These are phyloP conservation scores for Penicillium longicatenatum DNA, from an alignment of 495 filamentous ascomycete species.

Conservation along the genomic window DNA sequence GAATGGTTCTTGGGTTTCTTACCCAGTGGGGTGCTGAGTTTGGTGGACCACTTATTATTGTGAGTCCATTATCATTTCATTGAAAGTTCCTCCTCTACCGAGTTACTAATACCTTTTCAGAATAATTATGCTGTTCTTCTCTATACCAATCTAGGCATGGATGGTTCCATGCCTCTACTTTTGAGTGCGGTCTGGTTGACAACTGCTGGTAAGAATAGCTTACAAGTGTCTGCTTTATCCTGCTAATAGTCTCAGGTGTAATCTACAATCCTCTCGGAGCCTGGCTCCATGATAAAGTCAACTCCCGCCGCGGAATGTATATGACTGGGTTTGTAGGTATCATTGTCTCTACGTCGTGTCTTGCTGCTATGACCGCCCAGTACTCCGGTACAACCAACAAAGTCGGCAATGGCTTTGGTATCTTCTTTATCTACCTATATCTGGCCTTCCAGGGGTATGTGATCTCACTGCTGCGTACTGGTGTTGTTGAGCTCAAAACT, in stretches of 20 bases:
- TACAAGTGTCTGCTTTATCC: neutral
- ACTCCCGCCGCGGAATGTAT: conserved; percentile 48
- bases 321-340: conserved; percentile 45
- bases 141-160: conserved; percentile 49
- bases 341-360: conserved; percentile 39
- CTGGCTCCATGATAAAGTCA: conserved; percentile 47
- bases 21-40: conserved; percentile 43
- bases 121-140: conserved; percentile 54
- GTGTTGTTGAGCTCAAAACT: too few relatives aligned
- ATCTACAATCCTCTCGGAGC: conserved; percentile 51
- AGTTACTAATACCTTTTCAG: too few relatives aligned
- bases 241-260: conserved; percentile 34
- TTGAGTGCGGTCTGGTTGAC: conserved; percentile 51
- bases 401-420: conserved; percentile 47
- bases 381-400: conserved; percentile 46
- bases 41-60: conserved; percentile 41
- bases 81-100: too few relatives aligned
- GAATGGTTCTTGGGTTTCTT: conserved; percentile 44
- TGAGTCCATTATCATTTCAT: conserved; percentile 22
- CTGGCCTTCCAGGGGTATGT: conserved; percentile 46
- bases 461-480: too few relatives aligned
- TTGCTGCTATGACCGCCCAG: conserved; percentile 43
- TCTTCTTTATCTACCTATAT: conserved; percentile 52
- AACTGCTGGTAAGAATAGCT: conserved; percentile 39
- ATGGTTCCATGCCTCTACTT: conserved; percentile 47